Evolutionary conservation across 495 filamentous ascomycete species (phyloP), one percentile per base, ranked within the genome.

Genomic region (Staphylotrichum longicolle): DNA sequence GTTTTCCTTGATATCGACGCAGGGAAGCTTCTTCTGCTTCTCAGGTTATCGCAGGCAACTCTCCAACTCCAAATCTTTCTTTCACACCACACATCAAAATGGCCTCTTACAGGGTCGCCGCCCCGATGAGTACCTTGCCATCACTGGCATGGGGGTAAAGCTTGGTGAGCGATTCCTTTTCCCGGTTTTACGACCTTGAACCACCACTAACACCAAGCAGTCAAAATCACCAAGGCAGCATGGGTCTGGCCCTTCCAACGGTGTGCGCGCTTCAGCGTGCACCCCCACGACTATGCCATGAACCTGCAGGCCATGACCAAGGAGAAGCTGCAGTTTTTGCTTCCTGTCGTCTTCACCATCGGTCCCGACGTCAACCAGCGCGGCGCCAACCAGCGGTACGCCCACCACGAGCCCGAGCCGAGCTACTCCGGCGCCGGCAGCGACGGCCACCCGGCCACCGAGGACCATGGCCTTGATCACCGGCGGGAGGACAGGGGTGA

Each of bases 281-380:
- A 88, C 60, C 90, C 90, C 0, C 89, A 88, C 71, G 89, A 91
- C 71, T 91, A 90, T 69, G 79, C 80, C 41, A 85, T 93, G 72
- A 83, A 80, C 50, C 81, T 93, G 4, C 88, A 91, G 71, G 90
- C 90, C 34, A 93, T 92, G 89, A 93, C 88, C 27, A 80, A 85
- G 60, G 90, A 93, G 72, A 93, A 92, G 74, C 80, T 93, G 9
- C 86, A 91, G 62, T 91, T 91, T 70, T 76, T 83, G 32, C 80
- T 91, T 6, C 90, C 90, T 9, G 88, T 90, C n/a, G 88, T 91
- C 46, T 92, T 93, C 72, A 93, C 90, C 30, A 85, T 93, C 62
- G 90, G 90, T 41, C 90, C 90, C 34, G 82, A 89, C 58, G 83
- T 89, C 63, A 82, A 86, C 51, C 70, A 77, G 20, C 75, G 78